Base-by-base conservation (phyloP, 2,329 filamentous ascomycete genomes). In the Aspergillus viridinutans region DNA sequence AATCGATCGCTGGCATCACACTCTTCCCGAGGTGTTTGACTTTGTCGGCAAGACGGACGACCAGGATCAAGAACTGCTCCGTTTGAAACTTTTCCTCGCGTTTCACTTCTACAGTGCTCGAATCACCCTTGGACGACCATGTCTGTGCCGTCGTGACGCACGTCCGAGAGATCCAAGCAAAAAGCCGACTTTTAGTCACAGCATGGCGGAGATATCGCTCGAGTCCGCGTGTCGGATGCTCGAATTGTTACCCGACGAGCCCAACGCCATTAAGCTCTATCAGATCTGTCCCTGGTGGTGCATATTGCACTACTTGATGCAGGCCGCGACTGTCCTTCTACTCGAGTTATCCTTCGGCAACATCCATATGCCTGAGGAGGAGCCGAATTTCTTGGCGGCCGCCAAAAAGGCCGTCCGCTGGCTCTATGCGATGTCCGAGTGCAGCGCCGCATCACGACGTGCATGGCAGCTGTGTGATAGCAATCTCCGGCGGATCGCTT, bases 261-360 rank as follows among this genome's bases (percentile, higher is more conserved):
- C 76, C 1, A 72, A 77, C 52, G 68, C 74, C 2, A 61, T 72
- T 14, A 71, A 72, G n/a, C 66, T 79, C 17, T 74, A 77, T 47
- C 62, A 70, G 21, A 62, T 76, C 5, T 69, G 71, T 9, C 75
- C 75, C 17, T 79, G 77, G 77, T 79, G 76, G 74, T 74, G 70
- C 59, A 70, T 78, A 26, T 66, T 79, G 42, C 76, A 79, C 56
- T 76, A 74, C 52, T 64, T 79, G 20, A 77, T 79, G 68, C 77
- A 79, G 62, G 69, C 76, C 2, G 66, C 70, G 3, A 77, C 74
- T 3, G 72, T 79, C 20, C 67, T 79, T 28, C 72, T 79, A 50
- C 72, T 79, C n/a, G 77, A 79, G 61, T 65, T 79, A 5, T 74
- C 76, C 12, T 78, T 78, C 50, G 72, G 73, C 23, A 69, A 66